Base-by-base conservation (phyloP, 2,329 filamentous ascomycete genomes). In the Zymoseptoria passerinii region DNA sequence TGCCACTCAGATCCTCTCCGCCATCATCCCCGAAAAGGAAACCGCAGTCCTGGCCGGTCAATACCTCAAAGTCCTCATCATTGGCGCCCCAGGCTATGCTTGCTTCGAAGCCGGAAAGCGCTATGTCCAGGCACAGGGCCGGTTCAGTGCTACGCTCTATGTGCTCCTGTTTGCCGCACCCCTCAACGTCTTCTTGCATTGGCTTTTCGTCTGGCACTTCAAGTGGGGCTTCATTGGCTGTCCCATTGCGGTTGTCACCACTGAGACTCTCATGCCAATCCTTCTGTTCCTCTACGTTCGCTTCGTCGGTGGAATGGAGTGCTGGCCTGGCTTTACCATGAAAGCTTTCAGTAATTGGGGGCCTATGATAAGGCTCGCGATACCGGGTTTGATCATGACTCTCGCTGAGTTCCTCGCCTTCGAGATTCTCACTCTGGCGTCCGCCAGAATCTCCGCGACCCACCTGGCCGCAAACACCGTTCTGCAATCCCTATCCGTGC, bases 361-460 rank as follows among this genome's bases (percentile, higher is more conserved):
- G 1, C 86, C 87, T 8, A 95, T 95, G 92, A 83, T 97, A 67
- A 84, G 85, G 52, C 85, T 97, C 44, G 90, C 92, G 0, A 77
- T 96, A 10, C 92, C 92, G 0, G 92, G 92, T 1, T 85, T 97
- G 71, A 78, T 96, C 64, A 96, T 96, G 92, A 88, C 97, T 1
- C 86, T 95, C 72, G 91, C 92, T 4, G 92, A 97, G 72, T 95
- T 89, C 76, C 81, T 96, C 9, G 69, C 70, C 16, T 97, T 97
- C 72, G 92, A 97, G 72, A 84, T 96, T 53, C 78, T 96, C 62
- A 96, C 91, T 0, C 79, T 96, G n/a, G 84, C 86, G 8, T 83
- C 89, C 0, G 89, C 87, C 54, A 89, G 88, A 66, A 86, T 96
- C 58, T 89, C 88, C 16, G 84, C 89, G 1, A 86, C 86, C 18